Percentiles rank a stretch among this genome's conserved stretches.
phyloP scores from a whole-genome alignment of 768 basidiomycete species.

The Pholiota molesta region DNA sequence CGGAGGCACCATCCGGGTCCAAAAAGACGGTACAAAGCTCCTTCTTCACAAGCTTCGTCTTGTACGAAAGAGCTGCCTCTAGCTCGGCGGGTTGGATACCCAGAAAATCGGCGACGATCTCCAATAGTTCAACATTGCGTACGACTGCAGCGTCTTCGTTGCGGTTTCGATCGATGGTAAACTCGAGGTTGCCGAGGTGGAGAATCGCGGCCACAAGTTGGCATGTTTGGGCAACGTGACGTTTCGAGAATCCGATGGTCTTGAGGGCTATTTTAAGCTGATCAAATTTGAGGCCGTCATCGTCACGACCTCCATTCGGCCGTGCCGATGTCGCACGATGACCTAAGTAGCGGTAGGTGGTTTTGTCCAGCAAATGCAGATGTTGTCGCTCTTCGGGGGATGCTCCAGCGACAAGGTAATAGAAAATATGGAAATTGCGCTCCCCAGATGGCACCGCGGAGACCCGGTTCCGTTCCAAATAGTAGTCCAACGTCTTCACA shows the following conservation, averaged over 20 bases:
- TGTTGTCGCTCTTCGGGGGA: conserved; percentile 87
- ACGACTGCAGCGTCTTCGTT: conserved; percentile 95
- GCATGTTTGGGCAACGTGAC: conserved; percentile 93
- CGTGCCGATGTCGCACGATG: conserved; percentile 52
- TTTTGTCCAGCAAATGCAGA: conserved; percentile 80
- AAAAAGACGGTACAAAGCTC: conserved; percentile 97
- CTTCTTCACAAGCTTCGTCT: conserved; percentile 90
- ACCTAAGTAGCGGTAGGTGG: conserved; percentile 86
- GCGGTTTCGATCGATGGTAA: conserved; percentile 76
- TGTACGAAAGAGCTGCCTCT: conserved; percentile 85
- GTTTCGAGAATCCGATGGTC: conserved; percentile 89
- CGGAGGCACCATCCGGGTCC: conserved; percentile 90
- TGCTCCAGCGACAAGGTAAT: conserved; percentile 93
- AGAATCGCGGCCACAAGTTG: conserved; percentile 95
- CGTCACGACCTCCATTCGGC: conserved; percentile 58
- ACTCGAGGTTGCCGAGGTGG: conserved; percentile 95
- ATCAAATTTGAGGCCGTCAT: conserved; percentile 88
- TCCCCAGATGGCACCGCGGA: conserved; percentile 87
- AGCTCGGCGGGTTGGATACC: conserved; percentile 76
- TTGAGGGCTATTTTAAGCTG: conserved; percentile 96
- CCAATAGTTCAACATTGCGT: conserved; percentile 80
- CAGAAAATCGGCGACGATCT: conserved; percentile 87
- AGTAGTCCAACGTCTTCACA: conserved; percentile 95
- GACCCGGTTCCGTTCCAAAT: conserved; percentile 91
- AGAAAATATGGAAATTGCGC: conserved; percentile 97